phyloP scores from a whole-genome alignment of 2,329 filamentous ascomycete genomes.

The Parascedosporium putredinis region DNA sequence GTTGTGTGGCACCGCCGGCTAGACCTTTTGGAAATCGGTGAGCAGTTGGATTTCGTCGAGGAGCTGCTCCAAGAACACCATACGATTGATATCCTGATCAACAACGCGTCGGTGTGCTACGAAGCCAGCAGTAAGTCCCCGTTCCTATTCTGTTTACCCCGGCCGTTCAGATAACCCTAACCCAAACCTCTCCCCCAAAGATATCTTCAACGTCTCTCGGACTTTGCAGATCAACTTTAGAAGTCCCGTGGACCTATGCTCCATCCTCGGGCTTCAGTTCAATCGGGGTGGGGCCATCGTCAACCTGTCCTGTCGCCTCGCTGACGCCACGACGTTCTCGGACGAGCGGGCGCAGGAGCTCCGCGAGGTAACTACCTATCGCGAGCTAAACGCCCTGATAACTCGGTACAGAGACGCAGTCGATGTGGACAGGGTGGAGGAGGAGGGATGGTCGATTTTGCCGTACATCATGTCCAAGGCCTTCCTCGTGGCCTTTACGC shows the following conservation, averaged over 20 bases:
- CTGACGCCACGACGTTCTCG: slow-evolving; percentile 36
- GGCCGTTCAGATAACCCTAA: too few species aligned
- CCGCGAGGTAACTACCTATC: slow-evolving; percentile 24
- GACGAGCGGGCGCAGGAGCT: slow-evolving; percentile 30
- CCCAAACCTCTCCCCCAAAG: too few species aligned
- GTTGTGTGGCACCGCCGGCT: slow-evolving; percentile 36
- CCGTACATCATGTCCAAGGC: slow-evolving; percentile 38
- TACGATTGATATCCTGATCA: slow-evolving; percentile 41
- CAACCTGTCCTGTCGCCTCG: slow-evolving; percentile 35
- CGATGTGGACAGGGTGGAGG: slow-evolving; percentile 30
- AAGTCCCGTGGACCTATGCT: not conserved
- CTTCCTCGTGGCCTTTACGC: slow-evolving; percentile 30
- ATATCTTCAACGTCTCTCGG: too few species aligned
- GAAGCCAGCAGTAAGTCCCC: slow-evolving; percentile 28
- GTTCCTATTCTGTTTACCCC: too few species aligned
- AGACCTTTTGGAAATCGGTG: slow-evolving; percentile 34
- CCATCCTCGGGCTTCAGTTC: not conserved
- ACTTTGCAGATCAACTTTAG: not conserved
- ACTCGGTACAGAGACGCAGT: slow-evolving; percentile 36
- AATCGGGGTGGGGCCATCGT: slow-evolving; percentile 29
- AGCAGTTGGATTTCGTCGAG: slow-evolving; percentile 29
- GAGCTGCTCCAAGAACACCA: slow-evolving; percentile 32
- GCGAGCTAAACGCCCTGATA: slow-evolving; percentile 36
- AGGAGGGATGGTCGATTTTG: slow-evolving; percentile 36
- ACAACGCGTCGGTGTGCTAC: slow-evolving; percentile 40